Evolutionary conservation across 2,329 filamentous ascomycete species (phyloP).

Genomic region (Aspergillus felis): DNA sequence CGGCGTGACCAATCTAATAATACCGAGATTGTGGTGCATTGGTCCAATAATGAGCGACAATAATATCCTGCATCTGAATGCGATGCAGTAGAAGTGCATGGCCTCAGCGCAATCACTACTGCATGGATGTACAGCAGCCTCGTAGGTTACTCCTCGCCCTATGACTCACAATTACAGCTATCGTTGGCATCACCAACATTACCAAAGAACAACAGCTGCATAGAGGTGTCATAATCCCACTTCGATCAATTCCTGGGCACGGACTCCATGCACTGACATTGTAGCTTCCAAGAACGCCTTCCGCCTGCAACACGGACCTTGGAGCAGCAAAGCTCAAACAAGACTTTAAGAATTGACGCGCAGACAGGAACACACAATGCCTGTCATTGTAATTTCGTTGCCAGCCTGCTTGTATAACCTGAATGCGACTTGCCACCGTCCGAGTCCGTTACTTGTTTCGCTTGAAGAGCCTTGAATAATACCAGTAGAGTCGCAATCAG

Average conservation of each 20-base stretch:
- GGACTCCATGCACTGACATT: background rate
- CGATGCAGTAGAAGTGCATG: background rate
- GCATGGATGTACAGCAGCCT: background rate
- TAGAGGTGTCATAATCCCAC: background rate
- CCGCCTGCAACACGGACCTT: conserved; percentile 8
- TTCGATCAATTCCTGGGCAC: background rate
- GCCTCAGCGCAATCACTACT: background rate
- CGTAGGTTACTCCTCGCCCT: background rate
- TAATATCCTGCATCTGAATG: background rate
- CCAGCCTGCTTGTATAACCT: background rate
- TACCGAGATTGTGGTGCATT: background rate
- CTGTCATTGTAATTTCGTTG: background rate
- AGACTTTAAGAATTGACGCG: background rate
- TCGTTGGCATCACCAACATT: background rate
- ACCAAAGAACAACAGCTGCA: background rate
- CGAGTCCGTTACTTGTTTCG: background rate
- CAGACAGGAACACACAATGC: background rate
- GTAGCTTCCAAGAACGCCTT: background rate
- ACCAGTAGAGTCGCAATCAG: background rate
- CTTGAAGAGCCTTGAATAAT: background rate
- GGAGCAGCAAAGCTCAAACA: conserved; percentile 2
- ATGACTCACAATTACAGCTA: background rate
- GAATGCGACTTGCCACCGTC: background rate
- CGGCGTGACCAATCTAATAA: background rate
- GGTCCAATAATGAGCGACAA: background rate